A percentile compares a stretch with the other conserved stretches of the same genome.
Conservation (phyloP, 805 yeast genomes). For the Ogataea sp. region DNA sequence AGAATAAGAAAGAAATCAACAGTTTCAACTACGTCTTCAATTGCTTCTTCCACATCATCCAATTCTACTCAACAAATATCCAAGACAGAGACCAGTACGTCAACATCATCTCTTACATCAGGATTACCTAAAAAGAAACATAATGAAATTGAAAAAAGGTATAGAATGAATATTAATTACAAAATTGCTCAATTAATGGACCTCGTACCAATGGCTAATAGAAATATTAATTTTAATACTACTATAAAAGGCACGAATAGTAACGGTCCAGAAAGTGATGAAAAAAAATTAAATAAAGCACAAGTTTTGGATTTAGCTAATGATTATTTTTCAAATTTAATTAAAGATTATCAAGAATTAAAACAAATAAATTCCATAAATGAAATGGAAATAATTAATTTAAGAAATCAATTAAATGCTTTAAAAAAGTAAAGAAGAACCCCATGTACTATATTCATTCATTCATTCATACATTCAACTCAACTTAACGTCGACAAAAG, state of each 20-base stretch:
- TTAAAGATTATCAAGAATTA: constrained; percentile 35
- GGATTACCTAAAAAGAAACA: constrained; percentile 59
- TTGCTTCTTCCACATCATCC: background rate
- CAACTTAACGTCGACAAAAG: too few relatives aligned
- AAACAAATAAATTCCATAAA: too few relatives aligned
- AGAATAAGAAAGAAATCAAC: background rate
- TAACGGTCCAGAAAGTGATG: background rate
- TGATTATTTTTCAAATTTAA: constrained; percentile 46
- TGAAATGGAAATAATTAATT: constrained; percentile 20
- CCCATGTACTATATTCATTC: too few relatives aligned
- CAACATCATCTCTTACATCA: background rate
- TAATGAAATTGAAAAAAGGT: constrained; percentile 63
- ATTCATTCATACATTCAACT: too few relatives aligned
- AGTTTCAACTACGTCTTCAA: background rate
- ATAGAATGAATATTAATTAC: constrained; percentile 63
- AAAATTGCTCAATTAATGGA: constrained; percentile 61
- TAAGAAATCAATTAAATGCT: background rate
- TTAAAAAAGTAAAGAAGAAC: too few relatives aligned
- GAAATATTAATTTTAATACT: constrained; percentile 53
- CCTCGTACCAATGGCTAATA: constrained; percentile 60
- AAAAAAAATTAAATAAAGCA: constrained; percentile 50
- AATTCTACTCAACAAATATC: background rate
- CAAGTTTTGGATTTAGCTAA: constrained; percentile 65
- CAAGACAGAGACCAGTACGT: too few relatives aligned
- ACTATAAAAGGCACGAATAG: constrained; percentile 3